These are phyloP conservation scores for Solanum virginianum DNA, from an alignment of 257 asterid genomes.

Conservation along the genomic window DNA sequence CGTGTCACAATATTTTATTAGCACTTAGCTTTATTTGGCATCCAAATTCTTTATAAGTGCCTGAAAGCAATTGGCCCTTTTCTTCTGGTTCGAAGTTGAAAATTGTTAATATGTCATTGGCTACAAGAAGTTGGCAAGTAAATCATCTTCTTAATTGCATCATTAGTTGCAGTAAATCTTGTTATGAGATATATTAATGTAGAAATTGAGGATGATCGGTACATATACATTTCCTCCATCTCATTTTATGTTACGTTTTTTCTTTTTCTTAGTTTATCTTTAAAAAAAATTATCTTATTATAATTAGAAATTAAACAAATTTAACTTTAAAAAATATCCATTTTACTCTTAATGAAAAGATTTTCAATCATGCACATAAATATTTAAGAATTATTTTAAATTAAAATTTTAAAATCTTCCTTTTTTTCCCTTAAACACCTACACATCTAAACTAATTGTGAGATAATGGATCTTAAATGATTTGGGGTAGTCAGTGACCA, in stretches of 20 bases:
- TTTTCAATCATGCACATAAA: no score
- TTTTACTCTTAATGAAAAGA: no score
- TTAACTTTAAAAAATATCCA: no score
- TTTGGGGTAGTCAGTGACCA: neutral
- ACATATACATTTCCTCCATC: no score
- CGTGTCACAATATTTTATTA: neutral
- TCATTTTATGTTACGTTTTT: no score
- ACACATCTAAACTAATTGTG: neutral
- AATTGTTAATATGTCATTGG: neutral
- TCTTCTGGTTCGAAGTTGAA: neutral
- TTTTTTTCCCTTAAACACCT: no score
- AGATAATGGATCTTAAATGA: neutral
- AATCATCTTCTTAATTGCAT: no score
- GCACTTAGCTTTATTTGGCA: neutral
- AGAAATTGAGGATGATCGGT: neutral
- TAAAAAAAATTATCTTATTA: no score
- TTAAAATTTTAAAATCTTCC: no score
- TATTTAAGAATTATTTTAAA: no score
- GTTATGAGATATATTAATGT: neutral
- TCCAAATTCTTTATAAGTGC: neutral
- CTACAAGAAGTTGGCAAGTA: neutral
- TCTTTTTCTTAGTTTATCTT: no score
- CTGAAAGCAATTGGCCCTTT: neutral
- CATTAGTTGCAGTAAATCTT: neutral
- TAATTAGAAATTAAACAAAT: no score